These are phyloP conservation scores for Adiantum capillusveneris DNA, from an alignment of 75 land plant species.

Conservation along the genomic window DNA sequence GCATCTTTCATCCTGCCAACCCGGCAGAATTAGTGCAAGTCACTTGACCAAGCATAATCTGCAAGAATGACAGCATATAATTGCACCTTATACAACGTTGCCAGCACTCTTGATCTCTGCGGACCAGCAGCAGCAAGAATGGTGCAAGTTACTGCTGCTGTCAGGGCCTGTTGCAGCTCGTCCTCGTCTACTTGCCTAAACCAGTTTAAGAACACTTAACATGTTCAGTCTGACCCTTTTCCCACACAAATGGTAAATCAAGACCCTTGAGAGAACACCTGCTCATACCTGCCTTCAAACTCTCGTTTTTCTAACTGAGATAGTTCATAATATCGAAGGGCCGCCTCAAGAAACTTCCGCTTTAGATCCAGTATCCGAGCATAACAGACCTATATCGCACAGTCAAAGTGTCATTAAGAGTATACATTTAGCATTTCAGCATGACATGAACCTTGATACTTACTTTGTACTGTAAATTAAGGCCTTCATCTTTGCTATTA, in stretches of 20 bases:
- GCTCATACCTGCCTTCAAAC: constrained; percentile 85
- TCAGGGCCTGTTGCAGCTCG: constrained; percentile 89
- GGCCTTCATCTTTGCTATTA: constrained; percentile 84
- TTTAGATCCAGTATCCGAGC: constrained; percentile 91
- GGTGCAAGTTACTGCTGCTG: constrained; percentile 97
- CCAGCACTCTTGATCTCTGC: constrained; percentile 94
- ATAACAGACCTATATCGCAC: constrained; percentile 93
- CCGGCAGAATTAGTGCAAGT: neutral
- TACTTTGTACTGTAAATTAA: constrained; percentile 95
- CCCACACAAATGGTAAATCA: neutral
- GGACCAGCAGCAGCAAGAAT: constrained; percentile 99
- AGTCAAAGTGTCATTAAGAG: neutral
- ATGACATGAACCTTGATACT: too few species aligned
- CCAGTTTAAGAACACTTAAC: neutral
- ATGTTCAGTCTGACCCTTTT: neutral
- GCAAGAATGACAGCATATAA: neutral
- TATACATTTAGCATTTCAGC: too few species aligned
- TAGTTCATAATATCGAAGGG: constrained; percentile 91
- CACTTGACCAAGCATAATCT: neutral
- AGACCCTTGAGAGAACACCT: neutral
- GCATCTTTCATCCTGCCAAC: constrained; percentile 88
- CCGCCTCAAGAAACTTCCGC: constrained; percentile 97
- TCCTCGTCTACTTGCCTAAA: constrained; percentile 82
- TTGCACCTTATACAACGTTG: constrained; percentile 87
- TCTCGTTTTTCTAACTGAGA: constrained; percentile 95